Conservation (phyloP, 148 eudicot genomes). For the Dysphania ambrosioides region DNA sequence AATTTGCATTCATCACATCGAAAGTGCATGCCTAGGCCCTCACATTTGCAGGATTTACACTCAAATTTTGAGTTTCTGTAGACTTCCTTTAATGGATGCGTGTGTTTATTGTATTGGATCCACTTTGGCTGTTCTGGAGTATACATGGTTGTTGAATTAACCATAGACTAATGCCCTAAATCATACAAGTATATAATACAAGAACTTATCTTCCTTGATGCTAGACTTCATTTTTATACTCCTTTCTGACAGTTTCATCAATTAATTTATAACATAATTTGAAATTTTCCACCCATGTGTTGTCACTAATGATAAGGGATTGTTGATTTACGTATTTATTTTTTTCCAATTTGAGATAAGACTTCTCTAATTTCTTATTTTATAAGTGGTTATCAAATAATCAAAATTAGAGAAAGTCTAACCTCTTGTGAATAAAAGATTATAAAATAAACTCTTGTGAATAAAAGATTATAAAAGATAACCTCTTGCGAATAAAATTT, state of each 20-base stretch:
- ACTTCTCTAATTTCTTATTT: too few relatives aligned
- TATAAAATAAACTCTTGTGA: too few relatives aligned
- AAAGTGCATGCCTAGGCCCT: constrained; percentile 8
- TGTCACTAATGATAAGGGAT: neutral
- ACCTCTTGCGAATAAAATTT: too few relatives aligned
- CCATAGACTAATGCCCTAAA: neutral
- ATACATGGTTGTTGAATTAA: neutral
- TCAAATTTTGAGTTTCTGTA: constrained; percentile 25
- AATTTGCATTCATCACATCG: constrained; percentile 20
- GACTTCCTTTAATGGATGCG: constrained; percentile 22
- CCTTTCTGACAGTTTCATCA: neutral
- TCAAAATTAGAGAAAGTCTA: too few relatives aligned
- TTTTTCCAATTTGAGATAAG: neutral
- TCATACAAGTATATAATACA: neutral
- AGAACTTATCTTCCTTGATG: too few relatives aligned
- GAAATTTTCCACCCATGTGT: neutral
- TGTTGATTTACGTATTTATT: neutral
- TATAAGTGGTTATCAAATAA: too few relatives aligned
- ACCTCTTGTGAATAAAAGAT: too few relatives aligned
- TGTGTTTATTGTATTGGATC: constrained; percentile 17
- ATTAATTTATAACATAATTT: neutral
- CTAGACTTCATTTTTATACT: too few relatives aligned
- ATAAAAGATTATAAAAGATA: too few relatives aligned
- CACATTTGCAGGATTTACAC: constrained; percentile 19
- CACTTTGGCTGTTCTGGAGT: constrained; percentile 3